Conservation (phyloP, 768 basidiomycete species). For the Multifurca ochricompacta region DNA sequence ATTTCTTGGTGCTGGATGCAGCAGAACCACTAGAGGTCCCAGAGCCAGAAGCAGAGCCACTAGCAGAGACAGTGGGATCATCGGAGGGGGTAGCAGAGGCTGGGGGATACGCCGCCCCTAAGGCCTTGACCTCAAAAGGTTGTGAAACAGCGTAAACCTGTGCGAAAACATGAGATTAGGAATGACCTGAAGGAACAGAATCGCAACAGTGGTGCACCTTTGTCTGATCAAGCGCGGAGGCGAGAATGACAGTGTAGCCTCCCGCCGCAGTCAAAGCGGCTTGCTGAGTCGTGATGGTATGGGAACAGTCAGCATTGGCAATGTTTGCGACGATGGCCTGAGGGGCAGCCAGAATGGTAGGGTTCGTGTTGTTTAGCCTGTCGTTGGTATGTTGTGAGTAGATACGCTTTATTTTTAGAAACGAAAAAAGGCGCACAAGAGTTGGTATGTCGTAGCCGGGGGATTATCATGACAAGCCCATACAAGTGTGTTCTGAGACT, state of each 20-base stretch:
- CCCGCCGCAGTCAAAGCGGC: conserved; percentile 33
- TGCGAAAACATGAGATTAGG: neutral
- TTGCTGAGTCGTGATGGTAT: conserved; percentile 40
- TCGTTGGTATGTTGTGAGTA: neutral
- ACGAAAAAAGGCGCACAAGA: conserved; percentile 5
- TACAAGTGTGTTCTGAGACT: conserved; percentile 45
- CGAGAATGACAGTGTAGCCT: conserved; percentile 45
- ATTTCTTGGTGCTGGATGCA: neutral
- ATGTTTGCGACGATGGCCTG: conserved; percentile 43
- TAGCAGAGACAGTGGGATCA: conserved; percentile 15
- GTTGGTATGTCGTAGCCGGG: conserved; percentile 30
- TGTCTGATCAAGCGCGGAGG: conserved; percentile 41
- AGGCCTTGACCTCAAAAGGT: conserved; percentile 53
- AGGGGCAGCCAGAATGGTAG: conserved; percentile 33
- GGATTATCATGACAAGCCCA: conserved; percentile 47
- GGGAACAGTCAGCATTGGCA: conserved; percentile 53
- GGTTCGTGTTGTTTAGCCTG: conserved; percentile 41
- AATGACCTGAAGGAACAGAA: neutral
- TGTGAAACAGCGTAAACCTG: conserved; percentile 52
- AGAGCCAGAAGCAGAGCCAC: neutral
- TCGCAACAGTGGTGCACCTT: conserved; percentile 37
- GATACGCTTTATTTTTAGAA: conserved; percentile 11
- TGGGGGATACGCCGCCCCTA: conserved; percentile 45
- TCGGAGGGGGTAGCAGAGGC: conserved; percentile 30
- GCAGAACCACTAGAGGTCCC: neutral